Evolutionary conservation across 108 stramenopile species (phyloP), one percentile per base, ranked within the genome.

Genomic region (Cafeteria roenbergensis): DNA sequence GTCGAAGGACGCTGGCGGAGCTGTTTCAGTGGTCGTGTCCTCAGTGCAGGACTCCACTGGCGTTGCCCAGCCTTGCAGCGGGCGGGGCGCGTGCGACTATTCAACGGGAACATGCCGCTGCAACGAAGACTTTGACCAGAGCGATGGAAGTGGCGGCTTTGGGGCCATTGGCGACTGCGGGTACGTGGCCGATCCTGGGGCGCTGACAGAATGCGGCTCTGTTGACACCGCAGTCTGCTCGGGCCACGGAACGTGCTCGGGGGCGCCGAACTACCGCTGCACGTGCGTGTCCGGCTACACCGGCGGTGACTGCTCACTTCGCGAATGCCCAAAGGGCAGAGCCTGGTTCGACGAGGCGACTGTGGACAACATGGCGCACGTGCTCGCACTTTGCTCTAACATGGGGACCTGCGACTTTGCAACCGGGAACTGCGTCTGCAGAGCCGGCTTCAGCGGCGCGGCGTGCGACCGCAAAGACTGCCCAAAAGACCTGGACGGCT

Each of bases 381-480:
- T 64, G 4, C 32, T 53, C 30, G 38, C 55, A 12, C 77, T 73
- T 69, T 83, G 82, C 73, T 74, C 77, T 8, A 63, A 79, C 42
- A 72, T 71, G 62, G 82, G 82, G 0, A 25, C 69, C 20, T 83
- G 82, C 51, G 77, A 83, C 56, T n/a, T 65, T 30, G 76, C 64
- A 30, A 62, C 54, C 55, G 82, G 80, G 17, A 20, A 29, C 3
- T 83, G 82, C 71, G 34, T 42, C 25, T 83, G 82, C 65, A 53
- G 54, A 21, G 37, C 56, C 0, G 57, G 69, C 0, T 82, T 78
- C 50, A 60, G 56, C 27, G 82, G 82, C 0, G 52, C 57, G 21
- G 78, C 82, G 3, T 83, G 82, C 73, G 53, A 81, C 66, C 63
- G 72, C 55, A 67, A 73, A 51, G 64, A 66, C 35, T 80, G 81